phyloP scores from a whole-genome alignment of 768 basidiomycete species.

The Leccinum obscurum region DNA sequence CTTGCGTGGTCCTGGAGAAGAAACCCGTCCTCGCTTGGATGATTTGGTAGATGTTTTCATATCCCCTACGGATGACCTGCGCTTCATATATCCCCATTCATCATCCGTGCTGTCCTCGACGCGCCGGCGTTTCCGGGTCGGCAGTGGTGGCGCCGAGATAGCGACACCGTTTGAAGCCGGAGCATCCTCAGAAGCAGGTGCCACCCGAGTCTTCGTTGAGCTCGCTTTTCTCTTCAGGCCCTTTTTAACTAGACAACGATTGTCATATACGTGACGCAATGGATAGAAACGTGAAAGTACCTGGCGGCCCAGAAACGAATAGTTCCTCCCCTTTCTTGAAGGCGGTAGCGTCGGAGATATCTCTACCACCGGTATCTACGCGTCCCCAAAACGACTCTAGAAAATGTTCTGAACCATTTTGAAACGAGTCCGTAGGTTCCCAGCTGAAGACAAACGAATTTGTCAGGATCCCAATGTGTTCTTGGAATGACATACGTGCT shows the following conservation, averaged over 20 bases:
- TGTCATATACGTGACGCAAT: constrained; percentile 4
- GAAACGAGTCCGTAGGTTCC: constrained; percentile 66
- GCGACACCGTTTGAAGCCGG: constrained; percentile 9
- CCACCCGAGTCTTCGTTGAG: constrained; percentile 7
- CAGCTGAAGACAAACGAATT: constrained; percentile 45
- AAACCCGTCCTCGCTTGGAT: constrained; percentile 29
- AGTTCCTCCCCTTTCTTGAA: constrained; percentile 60
- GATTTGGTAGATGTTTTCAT: constrained; percentile 10
- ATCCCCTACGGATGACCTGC: constrained; percentile 9
- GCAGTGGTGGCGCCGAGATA: constrained; percentile 21
- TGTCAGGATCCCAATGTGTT: background rate
- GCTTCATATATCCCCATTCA: constrained; percentile 8
- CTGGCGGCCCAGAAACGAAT: constrained; percentile 57
- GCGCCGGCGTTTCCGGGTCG: constrained; percentile 30
- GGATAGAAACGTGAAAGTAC: constrained; percentile 35
- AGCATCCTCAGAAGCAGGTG: constrained; percentile 11
- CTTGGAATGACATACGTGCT: constrained; percentile 51
- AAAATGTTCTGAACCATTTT: constrained; percentile 54
- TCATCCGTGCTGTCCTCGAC: constrained; percentile 10
- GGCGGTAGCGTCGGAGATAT: constrained; percentile 44
- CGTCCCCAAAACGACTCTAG: constrained; percentile 39
- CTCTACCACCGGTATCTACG: constrained; percentile 40
- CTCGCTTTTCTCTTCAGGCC: constrained; percentile 19
- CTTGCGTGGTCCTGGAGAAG: constrained; percentile 29
- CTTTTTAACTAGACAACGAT: constrained; percentile 17